A percentile compares a stretch with the other conserved stretches of the same genome.
These are phyloP conservation scores for Didymella sp. DNA, from an alignment of 2,329 filamentous ascomycete species.

Conservation along the genomic window DNA sequence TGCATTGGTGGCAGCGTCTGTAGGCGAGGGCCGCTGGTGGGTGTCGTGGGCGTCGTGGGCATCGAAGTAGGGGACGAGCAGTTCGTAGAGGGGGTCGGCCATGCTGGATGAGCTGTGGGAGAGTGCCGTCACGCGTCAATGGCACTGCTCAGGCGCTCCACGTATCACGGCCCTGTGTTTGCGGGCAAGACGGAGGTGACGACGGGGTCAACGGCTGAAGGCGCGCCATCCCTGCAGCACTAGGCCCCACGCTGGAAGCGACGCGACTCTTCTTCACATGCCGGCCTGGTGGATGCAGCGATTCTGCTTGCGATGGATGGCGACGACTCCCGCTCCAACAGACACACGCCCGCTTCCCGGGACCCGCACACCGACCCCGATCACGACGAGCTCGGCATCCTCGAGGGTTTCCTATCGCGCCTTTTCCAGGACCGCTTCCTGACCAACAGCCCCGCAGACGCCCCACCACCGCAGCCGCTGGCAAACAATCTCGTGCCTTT, in stretches of 20 bases:
- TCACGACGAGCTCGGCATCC: slow-evolving; percentile 4
- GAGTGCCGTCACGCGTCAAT: slow-evolving; percentile 3
- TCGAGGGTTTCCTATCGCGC: slow-evolving; percentile 31
- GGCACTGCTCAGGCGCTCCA: neutral
- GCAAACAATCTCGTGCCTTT: slow-evolving; percentile 31
- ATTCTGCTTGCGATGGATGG: slow-evolving; percentile 21
- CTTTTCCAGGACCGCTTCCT: slow-evolving; percentile 37
- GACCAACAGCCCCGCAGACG: slow-evolving; percentile 20
- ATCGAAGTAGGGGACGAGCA: slow-evolving; percentile 70
- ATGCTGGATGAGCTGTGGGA: slow-evolving; percentile 13
- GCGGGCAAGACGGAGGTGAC: slow-evolving; percentile 26
- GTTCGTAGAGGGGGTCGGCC: slow-evolving; percentile 73
- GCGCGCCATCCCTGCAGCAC: neutral
- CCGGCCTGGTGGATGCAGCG: slow-evolving; percentile 13
- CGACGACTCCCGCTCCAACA: slow-evolving; percentile 8
- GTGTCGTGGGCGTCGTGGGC: slow-evolving; percentile 51
- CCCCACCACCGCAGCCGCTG: slow-evolving; percentile 25
- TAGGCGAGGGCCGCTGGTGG: slow-evolving; percentile 49
- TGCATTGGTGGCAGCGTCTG: slow-evolving; percentile 63
- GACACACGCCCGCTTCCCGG: slow-evolving; percentile 11
- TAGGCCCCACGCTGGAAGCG: slow-evolving; percentile 10
- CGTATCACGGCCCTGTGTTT: slow-evolving; percentile 1
- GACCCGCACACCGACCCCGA: slow-evolving; percentile 6
- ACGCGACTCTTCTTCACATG: slow-evolving; percentile 26
- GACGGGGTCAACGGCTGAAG: neutral